Evolutionary conservation across 2,329 filamentous ascomycete species (phyloP).

Genomic region (Claviceps arundinis): DNA sequence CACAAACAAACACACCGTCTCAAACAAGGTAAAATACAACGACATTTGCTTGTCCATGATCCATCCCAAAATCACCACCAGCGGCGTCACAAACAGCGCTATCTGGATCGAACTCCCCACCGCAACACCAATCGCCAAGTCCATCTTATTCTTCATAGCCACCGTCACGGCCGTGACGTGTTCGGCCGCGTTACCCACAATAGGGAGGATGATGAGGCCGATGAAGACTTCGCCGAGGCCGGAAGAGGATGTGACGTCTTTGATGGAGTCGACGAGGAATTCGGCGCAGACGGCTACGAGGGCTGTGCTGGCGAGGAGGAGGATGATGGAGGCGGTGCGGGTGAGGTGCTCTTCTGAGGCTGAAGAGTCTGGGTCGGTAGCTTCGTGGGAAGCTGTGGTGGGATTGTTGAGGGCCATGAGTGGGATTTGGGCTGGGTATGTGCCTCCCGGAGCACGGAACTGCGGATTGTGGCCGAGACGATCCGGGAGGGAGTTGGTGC

Average conservation of each 20-base stretch:
- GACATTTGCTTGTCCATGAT: slow-evolving; percentile 55
- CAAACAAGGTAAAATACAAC: slow-evolving; percentile 77
- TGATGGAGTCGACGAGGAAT: slow-evolving; percentile 55
- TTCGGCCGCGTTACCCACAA: slow-evolving; percentile 62
- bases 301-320: slow-evolving; percentile 49
- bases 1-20: slow-evolving; percentile 77
- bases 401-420: slow-evolving; percentile 20
- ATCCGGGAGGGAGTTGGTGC: slow-evolving; percentile 63
- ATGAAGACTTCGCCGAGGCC: slow-evolving; percentile 54
- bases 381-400: slow-evolving; percentile 14
- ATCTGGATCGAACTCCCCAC: slow-evolving; percentile 62
- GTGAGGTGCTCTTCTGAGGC: slow-evolving; percentile 33
- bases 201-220: slow-evolving; percentile 57
- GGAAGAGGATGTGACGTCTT: slow-evolving; percentile 43
- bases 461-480: slow-evolving; percentile 37
- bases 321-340: slow-evolving; percentile 42
- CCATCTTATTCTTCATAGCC: slow-evolving; percentile 64
- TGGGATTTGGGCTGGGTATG: slow-evolving; percentile 35
- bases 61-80: slow-evolving; percentile 62
- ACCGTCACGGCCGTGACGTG: slow-evolving; percentile 60
- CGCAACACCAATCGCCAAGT: slow-evolving; percentile 58
- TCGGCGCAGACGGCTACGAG: slow-evolving; percentile 58
- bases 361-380: slow-evolving; percentile 16
- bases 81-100: slow-evolving; percentile 55
- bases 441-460: slow-evolving; percentile 33